These are phyloP conservation scores for Dendrobium huoshanense DNA, from an alignment of 106 monocot species.

Conservation along the genomic window DNA sequence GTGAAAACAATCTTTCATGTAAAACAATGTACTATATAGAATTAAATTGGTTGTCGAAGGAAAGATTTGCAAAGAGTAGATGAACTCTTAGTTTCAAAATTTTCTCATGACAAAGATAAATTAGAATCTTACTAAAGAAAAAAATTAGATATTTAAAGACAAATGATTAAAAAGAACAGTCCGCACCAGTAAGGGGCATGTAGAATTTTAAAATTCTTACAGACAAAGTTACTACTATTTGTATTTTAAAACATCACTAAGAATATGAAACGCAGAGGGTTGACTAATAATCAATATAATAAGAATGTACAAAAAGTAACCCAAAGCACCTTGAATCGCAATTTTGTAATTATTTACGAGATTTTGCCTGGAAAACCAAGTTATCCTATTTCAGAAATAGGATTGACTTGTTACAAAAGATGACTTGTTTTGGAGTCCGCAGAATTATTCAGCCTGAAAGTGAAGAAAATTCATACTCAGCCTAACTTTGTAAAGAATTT, in stretches of 20 bases:
- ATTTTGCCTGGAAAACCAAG: no score
- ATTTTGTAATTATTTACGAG: no score
- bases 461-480: no score
- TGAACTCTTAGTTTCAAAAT: neutral
- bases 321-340: no score
- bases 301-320: neutral
- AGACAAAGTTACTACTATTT: neutral
- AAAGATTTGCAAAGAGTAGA: neutral
- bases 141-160: neutral
- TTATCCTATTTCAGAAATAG: no score
- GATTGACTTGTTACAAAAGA: no score
- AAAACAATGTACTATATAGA: neutral
- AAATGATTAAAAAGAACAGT: neutral
- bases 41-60: neutral
- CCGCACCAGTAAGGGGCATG: neutral
- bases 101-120: neutral
- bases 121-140: neutral
- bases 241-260: neutral
- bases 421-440: no score
- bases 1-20: slow-evolving; percentile 1
- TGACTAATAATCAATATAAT: neutral
- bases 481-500: no score
- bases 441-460: no score
- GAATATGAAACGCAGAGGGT: neutral
- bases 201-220: neutral